Conservation (phyloP, 2,329 filamentous ascomycete genomes). For the Colletotrichum sp. region DNA sequence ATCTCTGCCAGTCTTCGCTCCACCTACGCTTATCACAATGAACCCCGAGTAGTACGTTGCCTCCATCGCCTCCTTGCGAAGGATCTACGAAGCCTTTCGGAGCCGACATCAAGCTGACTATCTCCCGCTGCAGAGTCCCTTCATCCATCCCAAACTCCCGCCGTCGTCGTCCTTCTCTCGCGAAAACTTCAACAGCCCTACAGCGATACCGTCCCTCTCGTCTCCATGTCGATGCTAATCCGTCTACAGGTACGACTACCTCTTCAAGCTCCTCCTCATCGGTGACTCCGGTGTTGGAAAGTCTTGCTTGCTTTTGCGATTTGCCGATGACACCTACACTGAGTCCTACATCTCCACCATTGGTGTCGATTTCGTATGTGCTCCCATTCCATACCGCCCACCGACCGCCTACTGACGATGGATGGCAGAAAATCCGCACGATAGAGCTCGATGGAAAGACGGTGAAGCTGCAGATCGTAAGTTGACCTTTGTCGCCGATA, state of each 20-base stretch:
- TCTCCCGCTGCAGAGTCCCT: conserved; percentile 10
- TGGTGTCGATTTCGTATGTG: conserved; percentile 93
- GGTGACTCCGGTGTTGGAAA: conserved; percentile 99
- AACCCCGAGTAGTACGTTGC: conserved; percentile 88
- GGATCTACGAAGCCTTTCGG: not conserved
- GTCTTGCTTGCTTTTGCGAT: conserved; percentile 96
- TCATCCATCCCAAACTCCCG: not conserved
- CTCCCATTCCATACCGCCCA: not conserved
- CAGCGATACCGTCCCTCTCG: not conserved
- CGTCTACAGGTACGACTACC: conserved; percentile 91
- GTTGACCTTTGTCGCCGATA: conserved; percentile 36
- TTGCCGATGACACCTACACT: conserved; percentile 98
- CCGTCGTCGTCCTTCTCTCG: not conserved
- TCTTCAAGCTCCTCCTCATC: conserved; percentile 99
- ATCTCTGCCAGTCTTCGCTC: conserved; percentile 11
- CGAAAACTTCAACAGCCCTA: not conserved
- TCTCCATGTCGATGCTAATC: conserved; percentile 26
- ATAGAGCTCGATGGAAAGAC: conserved; percentile 99
- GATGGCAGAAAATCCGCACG: conserved; percentile 92
- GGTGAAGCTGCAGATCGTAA: conserved; percentile 98
- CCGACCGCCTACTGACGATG: conserved; percentile 12
- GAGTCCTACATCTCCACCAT: conserved; percentile 99
- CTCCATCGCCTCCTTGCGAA: conserved; percentile 15
- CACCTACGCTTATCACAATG: conserved; percentile 62
- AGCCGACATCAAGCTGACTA: conserved; percentile 23